phyloP scores from a whole-genome alignment of 2,329 filamentous ascomycete genomes.

The Rhexocercosporidium sp. region DNA sequence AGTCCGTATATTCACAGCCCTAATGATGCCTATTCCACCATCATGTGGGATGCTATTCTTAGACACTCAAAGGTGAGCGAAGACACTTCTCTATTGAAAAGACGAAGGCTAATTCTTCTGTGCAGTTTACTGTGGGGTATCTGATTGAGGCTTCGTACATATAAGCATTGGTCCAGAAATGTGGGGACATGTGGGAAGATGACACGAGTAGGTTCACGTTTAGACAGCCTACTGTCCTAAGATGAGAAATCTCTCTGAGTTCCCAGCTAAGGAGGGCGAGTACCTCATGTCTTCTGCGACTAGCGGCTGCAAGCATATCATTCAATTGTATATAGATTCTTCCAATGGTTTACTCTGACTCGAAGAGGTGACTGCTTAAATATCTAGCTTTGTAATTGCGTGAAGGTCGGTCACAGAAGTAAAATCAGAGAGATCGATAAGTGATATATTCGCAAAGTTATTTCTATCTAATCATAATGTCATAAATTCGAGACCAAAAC shows the following conservation, averaged over 20 bases:
- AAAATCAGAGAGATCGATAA: neutral
- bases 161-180: neutral
- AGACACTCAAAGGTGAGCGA: slow-evolving; percentile 11
- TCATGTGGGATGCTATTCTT: slow-evolving; percentile 8
- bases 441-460: neutral
- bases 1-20: slow-evolving; percentile 6
- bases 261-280: no score
- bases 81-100: neutral
- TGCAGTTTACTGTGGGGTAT: slow-evolving; percentile 14
- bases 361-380: no score
- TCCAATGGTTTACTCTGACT: no score
- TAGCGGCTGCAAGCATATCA: no score
- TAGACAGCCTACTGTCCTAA: no score
- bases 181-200: no score
- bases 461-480: neutral
- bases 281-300: no score
- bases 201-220: no score
- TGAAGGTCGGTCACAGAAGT: neutral
- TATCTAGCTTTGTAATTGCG: neutral
- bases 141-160: slow-evolving; percentile 12
- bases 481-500: neutral
- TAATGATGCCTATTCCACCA: neutral
- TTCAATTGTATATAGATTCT: no score
- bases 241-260: no score
- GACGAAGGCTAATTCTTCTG: neutral